These are phyloP conservation scores for Smittium culicis DNA, from an alignment of 371 early-diverging fungal genomes.

Conservation along the genomic window DNA sequence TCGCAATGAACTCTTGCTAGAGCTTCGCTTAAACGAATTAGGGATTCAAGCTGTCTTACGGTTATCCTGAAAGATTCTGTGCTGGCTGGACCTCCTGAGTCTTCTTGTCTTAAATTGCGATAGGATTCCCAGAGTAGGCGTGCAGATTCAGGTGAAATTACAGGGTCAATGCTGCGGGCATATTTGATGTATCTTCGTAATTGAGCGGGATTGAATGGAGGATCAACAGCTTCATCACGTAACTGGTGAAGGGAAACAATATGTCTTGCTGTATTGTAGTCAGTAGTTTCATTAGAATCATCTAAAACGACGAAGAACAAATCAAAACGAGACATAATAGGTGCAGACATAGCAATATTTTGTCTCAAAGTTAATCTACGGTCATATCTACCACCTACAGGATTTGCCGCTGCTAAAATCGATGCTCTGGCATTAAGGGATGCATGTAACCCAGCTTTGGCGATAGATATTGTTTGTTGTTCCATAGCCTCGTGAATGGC, in stretches of 20 bases:
- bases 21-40: constrained; percentile 95
- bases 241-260: constrained; percentile 84
- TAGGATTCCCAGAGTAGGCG: constrained; percentile 74
- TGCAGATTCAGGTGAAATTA: constrained; percentile 67
- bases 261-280: constrained; percentile 84
- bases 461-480: constrained; percentile 99
- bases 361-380: constrained; percentile 85
- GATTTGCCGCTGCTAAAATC: constrained; percentile 98
- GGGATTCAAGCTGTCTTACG: constrained; percentile 94
- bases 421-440: constrained; percentile 97
- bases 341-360: constrained; percentile 95
- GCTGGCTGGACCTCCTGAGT: constrained; percentile 49
- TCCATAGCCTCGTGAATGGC: constrained; percentile 99
- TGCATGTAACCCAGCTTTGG: constrained; percentile 98
- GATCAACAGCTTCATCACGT: constrained; percentile 50
- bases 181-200: constrained; percentile 76
- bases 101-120: constrained; percentile 78
- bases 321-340: constrained; percentile 99
- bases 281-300: constrained; percentile 83
- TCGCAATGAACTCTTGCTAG: constrained; percentile 85
- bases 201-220: constrained; percentile 61
- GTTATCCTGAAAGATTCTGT: constrained; percentile 88
- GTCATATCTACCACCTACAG: constrained; percentile 95
- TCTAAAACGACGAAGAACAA: constrained; percentile 98
- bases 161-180: constrained; percentile 76